Base-by-base conservation (phyloP, 192 early-diverging fungal genomes). In the Coemansia sp. region DNA sequence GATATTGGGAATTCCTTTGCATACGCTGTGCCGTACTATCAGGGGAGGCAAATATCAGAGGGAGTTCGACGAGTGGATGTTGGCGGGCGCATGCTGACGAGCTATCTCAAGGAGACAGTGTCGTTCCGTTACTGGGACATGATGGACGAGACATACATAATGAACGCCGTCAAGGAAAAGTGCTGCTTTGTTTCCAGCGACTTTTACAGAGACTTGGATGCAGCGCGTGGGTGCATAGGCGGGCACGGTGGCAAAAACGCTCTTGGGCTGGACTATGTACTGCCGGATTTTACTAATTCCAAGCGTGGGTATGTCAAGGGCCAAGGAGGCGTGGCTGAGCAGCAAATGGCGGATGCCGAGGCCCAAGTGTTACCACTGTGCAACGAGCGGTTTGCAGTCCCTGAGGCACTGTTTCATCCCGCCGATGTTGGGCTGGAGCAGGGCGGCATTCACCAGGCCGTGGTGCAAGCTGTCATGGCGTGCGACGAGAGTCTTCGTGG, bases 381-480 rank as follows among this genome's bases (percentile, higher is more conserved):
- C 53, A 96, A 93, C 85, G 95, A 99, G 86, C 91, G 95, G 73
- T 98, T 96, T 86, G 91, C 93, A 75, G 87, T 91, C 65, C 95
- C 95, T 48, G 96, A 99, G 74, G 93, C 94, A 50, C 88, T 99
- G 74, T 97, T 99, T 89, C 89, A 97, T 76, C 97, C 97, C 26
- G 87, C 85, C 13, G 86, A 97, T 78, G 73, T 99, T 36, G 95
- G 95, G 65, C 84, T 93, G 48, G 95, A 97, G 79, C 86, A 92
- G 66, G 85, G 84, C 51, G 94, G 95, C 79, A 90, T 99, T 70
- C 95, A 97, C 82, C 90, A 93, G 82, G 93, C 92, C 33, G 92
- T 94, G 39, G 92, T 90, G 77, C 92, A 93, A 82, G 92, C 93
- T 5, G 92, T 95, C 84, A 89, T 87, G 88, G 94, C 92, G 80